Conservation (phyloP, 768 basidiomycete genomes). For the Collybiopsis confluens region DNA sequence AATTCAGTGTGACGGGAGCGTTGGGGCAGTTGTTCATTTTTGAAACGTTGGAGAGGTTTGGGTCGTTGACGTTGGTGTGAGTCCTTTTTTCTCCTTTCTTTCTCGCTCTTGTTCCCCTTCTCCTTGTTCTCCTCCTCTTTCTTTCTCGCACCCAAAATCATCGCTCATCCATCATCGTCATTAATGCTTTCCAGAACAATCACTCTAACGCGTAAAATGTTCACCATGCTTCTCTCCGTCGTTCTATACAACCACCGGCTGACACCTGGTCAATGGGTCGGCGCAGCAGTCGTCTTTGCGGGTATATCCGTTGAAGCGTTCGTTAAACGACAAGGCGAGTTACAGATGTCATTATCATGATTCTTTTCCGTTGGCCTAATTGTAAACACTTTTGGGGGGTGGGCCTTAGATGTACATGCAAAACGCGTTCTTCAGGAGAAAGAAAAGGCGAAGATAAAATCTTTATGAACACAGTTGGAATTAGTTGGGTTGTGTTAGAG, state of each 20-base stretch:
- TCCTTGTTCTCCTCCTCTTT: no score
- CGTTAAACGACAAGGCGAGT: constrained; percentile 78
- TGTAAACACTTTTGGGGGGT: no score
- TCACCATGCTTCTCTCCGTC: constrained; percentile 96
- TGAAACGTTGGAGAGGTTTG: constrained; percentile 89
- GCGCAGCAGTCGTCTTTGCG: constrained; percentile 90
- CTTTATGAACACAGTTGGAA: constrained; percentile 42
- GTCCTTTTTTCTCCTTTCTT: constrained; percentile 19
- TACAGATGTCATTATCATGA: background rate
- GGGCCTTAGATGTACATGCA: constrained; percentile 80
- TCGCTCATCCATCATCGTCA: constrained; percentile 9
- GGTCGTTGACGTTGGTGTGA: constrained; percentile 84
- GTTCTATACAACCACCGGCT: constrained; percentile 87
- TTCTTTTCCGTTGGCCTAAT: no score
- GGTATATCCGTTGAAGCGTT: constrained; percentile 93
- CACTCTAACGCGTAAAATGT: constrained; percentile 93
- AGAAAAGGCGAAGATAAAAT: constrained; percentile 80
- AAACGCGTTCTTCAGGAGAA: constrained; percentile 80
- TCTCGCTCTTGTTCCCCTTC: constrained; percentile 4
- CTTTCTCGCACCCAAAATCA: no score
- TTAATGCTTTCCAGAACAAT: constrained; percentile 59
- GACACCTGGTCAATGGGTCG: constrained; percentile 84
- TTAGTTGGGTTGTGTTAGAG: no score
- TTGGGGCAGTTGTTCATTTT: constrained; percentile 98
- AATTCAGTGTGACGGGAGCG: constrained; percentile 88